Evolutionary conservation across 495 filamentous ascomycete species (phyloP), one percentile per base, ranked within the genome.

Genomic region (Aspergillus ostianus): DNA sequence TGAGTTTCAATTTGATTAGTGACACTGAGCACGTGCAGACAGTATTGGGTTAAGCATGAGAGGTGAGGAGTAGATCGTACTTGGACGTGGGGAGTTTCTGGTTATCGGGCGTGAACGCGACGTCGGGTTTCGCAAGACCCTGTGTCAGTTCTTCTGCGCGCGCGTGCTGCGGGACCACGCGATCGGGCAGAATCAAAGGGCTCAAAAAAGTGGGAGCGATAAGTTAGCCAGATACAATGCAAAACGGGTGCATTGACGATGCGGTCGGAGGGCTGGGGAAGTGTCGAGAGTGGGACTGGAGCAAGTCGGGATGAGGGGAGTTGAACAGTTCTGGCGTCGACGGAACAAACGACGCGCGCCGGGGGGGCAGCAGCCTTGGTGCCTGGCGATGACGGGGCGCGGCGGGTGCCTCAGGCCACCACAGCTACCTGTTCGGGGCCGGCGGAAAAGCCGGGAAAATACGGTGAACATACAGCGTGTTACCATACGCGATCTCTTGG

Each of bases 71-170:
- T 30, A 18, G 52, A 51, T 3, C 51, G 49, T 65, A 61, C 52
- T 60, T 56, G 64, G 47, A 56, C 58, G 64, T 59, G 64, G 60
- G 59, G 21, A 44, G 20, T 53, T 51, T 65, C 21, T 51, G 55
- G 47, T 48, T 46, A 32, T 53, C 47, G 51, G 21, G 20, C 44
- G 60, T 55, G 27, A 66, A 66, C 57, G 61, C 64, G 64, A 61
- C 55, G 60, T 58, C 55, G 55, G 55, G 48, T 55, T 60, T 58
- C 46, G 26, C 23, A 23, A 54, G 17, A 44, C 21, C 23, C 26
- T 47, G 48, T 41, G 57, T 36, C 52, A 46, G 59, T 23, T 23
- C 51, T 61, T 50, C 36, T 56, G 61, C 61, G 61, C 61, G 61
- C 61, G 59, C 54, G 59, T 47, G 29, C 56, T 53, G 53, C 50